Conservation (phyloP, 2,329 filamentous ascomycete species). For the Fusarium mundagurra region DNA sequence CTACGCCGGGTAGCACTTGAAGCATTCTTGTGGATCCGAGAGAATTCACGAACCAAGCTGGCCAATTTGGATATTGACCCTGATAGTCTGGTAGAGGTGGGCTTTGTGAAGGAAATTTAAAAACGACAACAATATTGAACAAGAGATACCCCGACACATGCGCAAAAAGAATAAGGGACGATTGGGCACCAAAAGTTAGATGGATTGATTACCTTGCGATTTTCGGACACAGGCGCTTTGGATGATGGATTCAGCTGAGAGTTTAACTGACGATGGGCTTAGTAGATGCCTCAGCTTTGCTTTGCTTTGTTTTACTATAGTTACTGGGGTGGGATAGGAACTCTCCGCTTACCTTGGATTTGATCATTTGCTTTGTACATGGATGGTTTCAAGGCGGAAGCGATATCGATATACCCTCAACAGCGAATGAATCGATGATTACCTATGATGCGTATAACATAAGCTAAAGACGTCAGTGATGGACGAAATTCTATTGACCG, state of each 20-base stretch:
- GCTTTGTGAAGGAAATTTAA: conserved; percentile 74
- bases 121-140: not conserved
- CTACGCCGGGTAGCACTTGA: conserved; percentile 59
- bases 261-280: conserved; percentile 1
- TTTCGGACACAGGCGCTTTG: conserved; percentile 15
- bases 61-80: conserved; percentile 62
- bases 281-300: not conserved
- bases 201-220: not conserved
- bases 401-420: conserved; percentile 28
- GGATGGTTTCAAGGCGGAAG: conserved; percentile 7
- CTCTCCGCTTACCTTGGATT: conserved; percentile 11
- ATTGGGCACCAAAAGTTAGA: conserved; percentile 5
- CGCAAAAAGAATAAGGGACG: not conserved
- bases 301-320: not conserved
- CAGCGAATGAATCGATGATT: conserved; percentile 17
- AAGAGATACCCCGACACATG: conserved; percentile 19
- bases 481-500: not conserved
- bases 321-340: conserved; percentile 21
- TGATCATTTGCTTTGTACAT: conserved; percentile 24
- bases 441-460: not conserved
- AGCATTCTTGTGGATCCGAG: conserved; percentile 71
- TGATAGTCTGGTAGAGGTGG: conserved; percentile 73
- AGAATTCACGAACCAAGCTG: conserved; percentile 74
- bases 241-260: conserved; percentile 5
- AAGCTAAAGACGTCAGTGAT: not conserved